A percentile compares a stretch with the other conserved stretches of the same genome.
Conservation (phyloP, 257 asterid species). For the Knoxia roxburghii region DNA sequence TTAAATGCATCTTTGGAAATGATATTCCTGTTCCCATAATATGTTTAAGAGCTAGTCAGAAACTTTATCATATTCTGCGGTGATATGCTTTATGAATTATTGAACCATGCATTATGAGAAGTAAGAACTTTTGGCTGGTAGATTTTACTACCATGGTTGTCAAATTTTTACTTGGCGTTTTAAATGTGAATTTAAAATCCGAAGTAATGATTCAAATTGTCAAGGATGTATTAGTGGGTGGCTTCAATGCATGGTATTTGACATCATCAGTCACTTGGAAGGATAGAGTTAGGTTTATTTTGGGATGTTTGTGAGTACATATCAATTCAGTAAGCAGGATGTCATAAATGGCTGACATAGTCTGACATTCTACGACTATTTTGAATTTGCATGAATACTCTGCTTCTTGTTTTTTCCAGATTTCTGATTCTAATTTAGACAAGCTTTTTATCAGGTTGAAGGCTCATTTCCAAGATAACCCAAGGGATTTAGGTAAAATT, state of each 20-base stretch:
- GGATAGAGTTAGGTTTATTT: not conserved
- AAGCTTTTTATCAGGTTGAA: constrained; percentile 54
- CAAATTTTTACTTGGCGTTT: not conserved
- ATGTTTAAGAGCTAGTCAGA: not conserved
- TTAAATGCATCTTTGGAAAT: constrained; percentile 1
- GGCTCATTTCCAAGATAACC: constrained; percentile 94
- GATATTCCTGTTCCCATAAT: not conserved
- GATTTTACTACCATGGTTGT: not conserved
- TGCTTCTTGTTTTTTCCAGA: not conserved
- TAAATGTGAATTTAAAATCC: not conserved
- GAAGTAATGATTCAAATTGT: not conserved
- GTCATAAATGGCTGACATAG: not conserved
- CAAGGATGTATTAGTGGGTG: not conserved
- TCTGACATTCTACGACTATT: not conserved
- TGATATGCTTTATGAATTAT: not conserved
- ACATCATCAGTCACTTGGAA: not conserved
- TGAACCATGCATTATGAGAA: not conserved
- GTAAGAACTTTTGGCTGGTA: not conserved
- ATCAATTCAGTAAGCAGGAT: not conserved
- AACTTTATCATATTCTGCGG: not conserved
- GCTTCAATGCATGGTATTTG: not conserved
- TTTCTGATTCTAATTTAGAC: not conserved
- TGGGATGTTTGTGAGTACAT: not conserved
- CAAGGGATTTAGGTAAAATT: constrained; percentile 70
- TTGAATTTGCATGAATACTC: not conserved